Base-by-base conservation (phyloP, 495 filamentous ascomycete species). In the Talaromyces wortmannii region DNA sequence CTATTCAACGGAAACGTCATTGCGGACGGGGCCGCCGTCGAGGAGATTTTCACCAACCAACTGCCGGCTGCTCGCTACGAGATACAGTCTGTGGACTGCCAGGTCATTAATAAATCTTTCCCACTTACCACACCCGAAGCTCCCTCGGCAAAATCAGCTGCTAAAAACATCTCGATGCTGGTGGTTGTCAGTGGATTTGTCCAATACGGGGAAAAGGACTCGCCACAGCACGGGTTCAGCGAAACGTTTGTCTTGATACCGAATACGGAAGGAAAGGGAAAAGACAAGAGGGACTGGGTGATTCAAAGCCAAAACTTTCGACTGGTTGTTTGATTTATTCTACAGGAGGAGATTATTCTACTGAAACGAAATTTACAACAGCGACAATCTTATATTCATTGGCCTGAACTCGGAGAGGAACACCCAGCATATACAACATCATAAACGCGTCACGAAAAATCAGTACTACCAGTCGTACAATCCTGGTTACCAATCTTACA, bases 221-320 rank as follows among this genome's bases (percentile, higher is more conserved):
- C 74, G 15, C 74, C 77, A 10, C 78, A 80, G 64, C 78, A 79
- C 53, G 79, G 75, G 6, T 94, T 95, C 67, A 85, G 81, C 50
- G 90, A 95, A 61, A 83, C 73, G 6, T 84, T 92, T 58, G 77
- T 91, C 2, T 68, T 95, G 44, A 85, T 92, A 31, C 90, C 90
- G 17, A 91, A 92, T 62, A 79, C 84, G 17, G 68, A 76, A 12
- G 72, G 78, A 15, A 71, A 69, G 30, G 68, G 74, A 44, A 75
- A 71, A 55, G 76, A 74, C 47, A 68, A 64, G 53, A 76, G 70
- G 55, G 74, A 73, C 36, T 91, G 84, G 80, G 66, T 92, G 36
- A 83, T 92, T 48, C 78, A 83, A 55, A 89, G 80, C 50, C 87
- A 92, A 69, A 90, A 82, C 48, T 91, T 90, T 59, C 77, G 86